Evolutionary conservation across 2,329 filamentous ascomycete species (phyloP).

Genomic region (Exophiala spinifera): DNA sequence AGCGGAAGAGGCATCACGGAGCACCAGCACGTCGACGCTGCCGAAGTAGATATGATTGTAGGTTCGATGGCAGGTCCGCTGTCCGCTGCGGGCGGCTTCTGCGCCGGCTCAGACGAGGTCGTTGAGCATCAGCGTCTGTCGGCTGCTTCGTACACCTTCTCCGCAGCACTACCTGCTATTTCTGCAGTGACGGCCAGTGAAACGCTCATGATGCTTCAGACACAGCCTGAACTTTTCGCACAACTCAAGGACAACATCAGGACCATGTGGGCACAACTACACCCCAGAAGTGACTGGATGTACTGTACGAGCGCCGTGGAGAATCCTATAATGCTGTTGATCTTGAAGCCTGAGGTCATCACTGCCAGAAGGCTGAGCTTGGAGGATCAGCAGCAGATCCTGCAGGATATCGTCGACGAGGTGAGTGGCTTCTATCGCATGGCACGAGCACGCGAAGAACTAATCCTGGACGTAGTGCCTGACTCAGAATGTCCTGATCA

Average conservation of each 20-base stretch:
- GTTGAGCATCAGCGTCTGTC: conserved; percentile 95
- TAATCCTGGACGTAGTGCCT: conserved; percentile 58
- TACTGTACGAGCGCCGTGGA: conserved; percentile 74
- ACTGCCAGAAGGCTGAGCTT: conserved; percentile 63
- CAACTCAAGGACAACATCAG: conserved; percentile 83
- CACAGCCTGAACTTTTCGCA: conserved; percentile 74
- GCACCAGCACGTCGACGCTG: conserved; percentile 91
- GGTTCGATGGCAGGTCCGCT: conserved; percentile 87
- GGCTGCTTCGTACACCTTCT: conserved; percentile 90
- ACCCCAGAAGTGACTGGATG: conserved; percentile 92
- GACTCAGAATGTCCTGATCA: conserved; percentile 84
- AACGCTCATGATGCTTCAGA: conserved; percentile 79
- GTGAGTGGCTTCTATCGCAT: conserved; percentile 49
- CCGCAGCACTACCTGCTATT: conserved; percentile 88
- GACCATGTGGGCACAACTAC: conserved; percentile 79
- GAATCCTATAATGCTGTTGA: conserved; percentile 82
- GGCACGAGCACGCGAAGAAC: no score
- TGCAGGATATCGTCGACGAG: conserved; percentile 96
- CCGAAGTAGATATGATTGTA: conserved; percentile 94
- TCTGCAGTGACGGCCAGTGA: conserved; percentile 94
- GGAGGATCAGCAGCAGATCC: conserved; percentile 76
- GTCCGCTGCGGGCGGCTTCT: conserved; percentile 92
- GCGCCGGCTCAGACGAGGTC: conserved; percentile 84
- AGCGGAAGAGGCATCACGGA: conserved; percentile 92
- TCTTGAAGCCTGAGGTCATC: conserved; percentile 79